A percentile compares a stretch with the other conserved stretches of the same genome.
Conservation (phyloP, 2,329 filamentous ascomycete genomes). For the Aureobasidium sp. region DNA sequence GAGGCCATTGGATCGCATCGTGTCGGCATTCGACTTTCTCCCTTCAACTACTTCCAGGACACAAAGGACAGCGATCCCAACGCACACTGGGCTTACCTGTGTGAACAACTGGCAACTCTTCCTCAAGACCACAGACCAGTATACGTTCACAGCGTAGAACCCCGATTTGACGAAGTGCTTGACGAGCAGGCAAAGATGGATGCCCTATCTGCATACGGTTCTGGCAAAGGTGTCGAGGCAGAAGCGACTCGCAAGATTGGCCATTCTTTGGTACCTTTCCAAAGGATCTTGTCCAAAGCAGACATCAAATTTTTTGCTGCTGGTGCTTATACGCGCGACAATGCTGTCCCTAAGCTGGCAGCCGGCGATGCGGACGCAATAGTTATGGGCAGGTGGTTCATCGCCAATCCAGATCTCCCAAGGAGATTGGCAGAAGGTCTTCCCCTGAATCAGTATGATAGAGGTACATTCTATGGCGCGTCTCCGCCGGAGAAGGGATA, state of each 20-base stretch:
- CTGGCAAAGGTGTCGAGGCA: slow-evolving; percentile 23
- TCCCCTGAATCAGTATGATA: slow-evolving; percentile 34
- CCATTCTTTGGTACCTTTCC: slow-evolving; percentile 21
- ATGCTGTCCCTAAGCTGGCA: slow-evolving; percentile 30
- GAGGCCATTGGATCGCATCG: slow-evolving; percentile 41
- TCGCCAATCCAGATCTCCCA: slow-evolving; percentile 42
- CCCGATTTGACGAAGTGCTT: slow-evolving; percentile 40
- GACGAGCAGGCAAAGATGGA: slow-evolving; percentile 23
- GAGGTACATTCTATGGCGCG: slow-evolving; percentile 35
- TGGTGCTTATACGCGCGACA: slow-evolving; percentile 34
- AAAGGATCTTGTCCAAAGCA: slow-evolving; percentile 21
- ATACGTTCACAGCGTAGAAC: slow-evolving; percentile 55
- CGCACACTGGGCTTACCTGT: slow-evolving; percentile 54
- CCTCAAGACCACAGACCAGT: slow-evolving; percentile 46
- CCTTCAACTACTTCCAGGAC: slow-evolving; percentile 52
- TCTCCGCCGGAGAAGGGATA: slow-evolving; percentile 28
- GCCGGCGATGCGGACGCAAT: slow-evolving; percentile 36
- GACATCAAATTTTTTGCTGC: slow-evolving; percentile 32
- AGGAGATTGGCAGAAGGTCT: slow-evolving; percentile 37
- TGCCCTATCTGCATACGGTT: slow-evolving; percentile 18
- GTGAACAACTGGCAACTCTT: slow-evolving; percentile 30
- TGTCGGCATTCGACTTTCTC: slow-evolving; percentile 51
- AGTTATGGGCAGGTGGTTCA: slow-evolving; percentile 44
- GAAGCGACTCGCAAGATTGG: slow-evolving; percentile 23
- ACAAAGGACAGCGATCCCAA: slow-evolving; percentile 55